Conservation (phyloP, 2,329 filamentous ascomycete species). For the Colletotrichum melonis region DNA sequence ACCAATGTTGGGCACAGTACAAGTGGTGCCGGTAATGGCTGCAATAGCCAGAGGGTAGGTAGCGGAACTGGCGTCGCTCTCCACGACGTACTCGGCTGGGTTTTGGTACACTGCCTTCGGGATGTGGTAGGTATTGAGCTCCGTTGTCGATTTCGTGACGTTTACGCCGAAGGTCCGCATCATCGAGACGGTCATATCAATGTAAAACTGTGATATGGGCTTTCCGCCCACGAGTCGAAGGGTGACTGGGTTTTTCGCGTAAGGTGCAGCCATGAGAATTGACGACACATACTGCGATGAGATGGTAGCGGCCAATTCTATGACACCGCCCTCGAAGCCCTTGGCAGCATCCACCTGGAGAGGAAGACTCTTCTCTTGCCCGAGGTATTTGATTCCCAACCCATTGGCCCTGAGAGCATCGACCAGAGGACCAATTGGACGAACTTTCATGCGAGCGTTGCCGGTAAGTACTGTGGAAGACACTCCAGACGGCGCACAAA, state of each 20-base stretch:
- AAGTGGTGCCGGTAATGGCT: conserved; percentile 94
- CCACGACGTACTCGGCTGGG: conserved; percentile 86
- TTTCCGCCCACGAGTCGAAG: conserved; percentile 93
- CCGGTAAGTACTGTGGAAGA: conserved; percentile 86
- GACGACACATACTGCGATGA: conserved; percentile 99
- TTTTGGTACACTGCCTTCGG: conserved; percentile 87
- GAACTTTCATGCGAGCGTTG: conserved; percentile 95
- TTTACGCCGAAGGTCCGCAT: conserved; percentile 91
- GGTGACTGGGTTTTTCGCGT: conserved; percentile 93
- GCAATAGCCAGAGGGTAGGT: conserved; percentile 96
- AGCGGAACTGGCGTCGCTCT: conserved; percentile 97
- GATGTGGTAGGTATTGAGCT: conserved; percentile 93
- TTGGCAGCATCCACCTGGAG: conserved; percentile 84
- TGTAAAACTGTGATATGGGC: conserved; percentile 96
- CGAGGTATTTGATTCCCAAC: conserved; percentile 87
- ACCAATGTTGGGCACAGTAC: conserved; percentile 96
- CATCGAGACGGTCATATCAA: conserved; percentile 99
- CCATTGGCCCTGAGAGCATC: conserved; percentile 90
- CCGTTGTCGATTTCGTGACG: conserved; percentile 79
- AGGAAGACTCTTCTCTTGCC: conserved; percentile 85
- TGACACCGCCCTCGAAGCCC: conserved; percentile 86
- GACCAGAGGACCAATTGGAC: conserved; percentile 92
- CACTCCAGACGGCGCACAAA: conserved; percentile 76
- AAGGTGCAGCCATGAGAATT: conserved; percentile 95
- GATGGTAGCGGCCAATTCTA: conserved; percentile 92